Percentiles rank a stretch among this genome's conserved stretches.
Evolutionary conservation across 2,329 filamentous ascomycete species (phyloP).

Genomic region (Colletotrichum sublineola): DNA sequence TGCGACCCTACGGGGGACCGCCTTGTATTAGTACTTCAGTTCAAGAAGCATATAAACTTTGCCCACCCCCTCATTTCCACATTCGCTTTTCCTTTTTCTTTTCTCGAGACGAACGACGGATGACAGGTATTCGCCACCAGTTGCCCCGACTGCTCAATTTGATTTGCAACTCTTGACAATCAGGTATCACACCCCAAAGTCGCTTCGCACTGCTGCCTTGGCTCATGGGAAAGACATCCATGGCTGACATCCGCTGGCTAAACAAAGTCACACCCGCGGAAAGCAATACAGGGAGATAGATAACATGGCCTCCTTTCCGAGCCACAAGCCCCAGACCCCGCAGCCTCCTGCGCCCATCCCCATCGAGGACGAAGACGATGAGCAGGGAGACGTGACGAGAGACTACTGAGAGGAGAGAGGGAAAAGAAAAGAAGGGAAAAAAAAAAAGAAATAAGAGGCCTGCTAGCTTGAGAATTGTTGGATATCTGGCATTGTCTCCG

Average conservation of each 20-base stretch:
- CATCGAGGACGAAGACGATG: conserved; percentile 42
- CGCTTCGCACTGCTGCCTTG: too few relatives aligned
- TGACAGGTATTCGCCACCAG: conserved; percentile 10
- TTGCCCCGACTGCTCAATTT: neutral
- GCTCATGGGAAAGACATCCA: neutral
- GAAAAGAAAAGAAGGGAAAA: neutral
- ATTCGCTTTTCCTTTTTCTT: too few relatives aligned
- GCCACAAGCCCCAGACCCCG: conserved; percentile 43
- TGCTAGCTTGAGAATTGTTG: neutral
- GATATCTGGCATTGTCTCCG: neutral
- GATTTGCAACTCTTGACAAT: conserved; percentile 4
- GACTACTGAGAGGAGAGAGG: conserved; percentile 32
- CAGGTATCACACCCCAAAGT: conserved; percentile 8
- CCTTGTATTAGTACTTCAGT: too few relatives aligned
- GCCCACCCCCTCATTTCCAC: neutral
- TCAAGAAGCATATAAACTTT: conserved; percentile 27
- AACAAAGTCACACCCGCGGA: neutral
- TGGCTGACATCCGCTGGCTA: conserved; percentile 14
- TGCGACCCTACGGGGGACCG: too few relatives aligned
- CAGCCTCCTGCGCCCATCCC: conserved; percentile 43
- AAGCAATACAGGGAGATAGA: neutral
- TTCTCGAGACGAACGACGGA: neutral
- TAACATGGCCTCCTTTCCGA: conserved; percentile 37
- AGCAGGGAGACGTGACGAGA: conserved; percentile 37
- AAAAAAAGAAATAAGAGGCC: neutral